These are phyloP conservation scores for Tricholoma furcatifolium DNA, from an alignment of 768 basidiomycete genomes.

Conservation along the genomic window DNA sequence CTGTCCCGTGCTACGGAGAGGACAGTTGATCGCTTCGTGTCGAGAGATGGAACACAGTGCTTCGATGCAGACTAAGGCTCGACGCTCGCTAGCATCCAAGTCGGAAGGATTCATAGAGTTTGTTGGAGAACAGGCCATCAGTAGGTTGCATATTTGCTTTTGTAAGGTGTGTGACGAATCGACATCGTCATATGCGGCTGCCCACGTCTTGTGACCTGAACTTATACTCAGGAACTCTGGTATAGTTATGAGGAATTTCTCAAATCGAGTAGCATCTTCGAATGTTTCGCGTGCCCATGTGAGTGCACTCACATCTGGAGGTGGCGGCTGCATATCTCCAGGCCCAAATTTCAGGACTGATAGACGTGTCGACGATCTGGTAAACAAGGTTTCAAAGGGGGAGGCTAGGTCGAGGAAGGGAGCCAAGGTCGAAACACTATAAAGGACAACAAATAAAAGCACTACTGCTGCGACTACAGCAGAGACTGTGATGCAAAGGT, in stretches of 20 bases:
- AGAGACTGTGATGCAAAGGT: not conserved
- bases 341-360: not conserved
- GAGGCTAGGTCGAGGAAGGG: slow-evolving; percentile 3
- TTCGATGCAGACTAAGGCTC: not conserved
- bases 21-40: not conserved
- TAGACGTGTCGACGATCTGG: not conserved
- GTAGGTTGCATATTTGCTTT: not conserved
- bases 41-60: not conserved
- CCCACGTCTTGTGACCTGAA: no score
- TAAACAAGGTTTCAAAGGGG: slow-evolving; percentile 5
- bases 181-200: no score
- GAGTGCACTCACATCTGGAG: no score
- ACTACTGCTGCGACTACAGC: not conserved
- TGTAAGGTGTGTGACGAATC: not conserved
- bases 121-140: not conserved
- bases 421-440: slow-evolving; percentile 2
- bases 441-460: not conserved
- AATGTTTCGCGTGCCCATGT: not conserved
- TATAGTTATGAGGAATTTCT: not conserved
- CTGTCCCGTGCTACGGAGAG: not conserved
- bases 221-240: slow-evolving; percentile 1
- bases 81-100: not conserved
- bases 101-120: not conserved
- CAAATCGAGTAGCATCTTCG: not conserved
- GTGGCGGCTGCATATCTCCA: no score